Evolutionary conservation across 108 stramenopile species (phyloP), one percentile per base, ranked within the genome.

Genomic region (Nannochloropsis salina): DNA sequence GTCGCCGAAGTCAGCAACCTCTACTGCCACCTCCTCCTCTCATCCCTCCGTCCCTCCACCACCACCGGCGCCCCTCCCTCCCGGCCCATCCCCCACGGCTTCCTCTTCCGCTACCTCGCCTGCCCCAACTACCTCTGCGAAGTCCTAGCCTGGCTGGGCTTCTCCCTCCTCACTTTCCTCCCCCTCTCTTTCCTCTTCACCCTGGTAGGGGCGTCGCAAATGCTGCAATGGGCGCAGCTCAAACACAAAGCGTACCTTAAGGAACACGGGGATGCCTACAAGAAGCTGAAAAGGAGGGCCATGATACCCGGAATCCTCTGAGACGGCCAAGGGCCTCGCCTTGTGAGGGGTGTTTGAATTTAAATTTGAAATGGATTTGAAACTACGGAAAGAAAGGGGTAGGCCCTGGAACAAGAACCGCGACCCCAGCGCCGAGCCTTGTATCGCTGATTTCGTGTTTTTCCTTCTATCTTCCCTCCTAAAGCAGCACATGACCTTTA

Each of bases 111-210:
- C 41, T 31, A 43, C 43, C 47, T 85, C 9, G 44, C 83, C 84
- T 87, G 86, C 84, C 89, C 89, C 47, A 89, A 89, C 89, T 89
- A 89, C 86, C 21, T 45, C 42, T 89, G 86, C 45, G 89, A 89
- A 82, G 45, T 89, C 44, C 5, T 51, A 11, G 83, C 85, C 9
- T 89, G 89, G 89, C 1, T 84, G 1, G 43, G 18, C 8, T 89
- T 84, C 80, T 42, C 86, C 80, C 42, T 80, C 44, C 74, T 85
- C 80, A 80, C 45, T 18, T 8, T 22, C n/a, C 45, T 84, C n/a
- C 84, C 51, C 45, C 22, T 79, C 12, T 80, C 86, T 12, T 40
- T 15, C 42, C 21, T 44, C 45, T 89, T 89, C 89, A 42, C 86
- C 20, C 45, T 84, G 42, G 84, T 87, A 1, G 89, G 89, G 42